Conservation (phyloP, 2,329 filamentous ascomycete genomes). For the Microsporum audouinii region DNA sequence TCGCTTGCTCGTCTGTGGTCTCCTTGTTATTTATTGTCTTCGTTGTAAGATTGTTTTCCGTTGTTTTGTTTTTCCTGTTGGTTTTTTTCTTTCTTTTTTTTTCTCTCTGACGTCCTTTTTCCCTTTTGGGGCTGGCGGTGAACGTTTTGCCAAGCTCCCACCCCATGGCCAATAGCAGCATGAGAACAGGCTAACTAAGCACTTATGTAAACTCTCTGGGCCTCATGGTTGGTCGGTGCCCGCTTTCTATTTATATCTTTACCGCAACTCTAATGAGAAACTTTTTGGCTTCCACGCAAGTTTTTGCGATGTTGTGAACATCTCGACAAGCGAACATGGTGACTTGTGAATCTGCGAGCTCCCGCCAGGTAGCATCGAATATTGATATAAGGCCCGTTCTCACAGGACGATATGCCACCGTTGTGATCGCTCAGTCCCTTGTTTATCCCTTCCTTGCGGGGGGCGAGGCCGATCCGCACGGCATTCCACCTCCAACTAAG, state of each 20-base stretch:
- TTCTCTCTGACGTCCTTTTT: conserved; percentile 1
- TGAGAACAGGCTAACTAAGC: neutral
- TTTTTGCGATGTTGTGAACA: neutral
- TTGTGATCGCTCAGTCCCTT: neutral
- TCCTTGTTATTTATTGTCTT: neutral
- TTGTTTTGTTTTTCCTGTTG: neutral
- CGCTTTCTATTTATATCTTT: conserved; percentile 2
- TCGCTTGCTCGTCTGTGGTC: neutral
- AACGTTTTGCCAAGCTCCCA: neutral
- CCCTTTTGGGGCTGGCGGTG: conserved; percentile 4
- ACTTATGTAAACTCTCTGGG: neutral
- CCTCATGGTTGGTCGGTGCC: neutral
- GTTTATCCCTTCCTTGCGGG: too few relatives aligned
- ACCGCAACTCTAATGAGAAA: conserved; percentile 2
- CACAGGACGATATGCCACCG: neutral
- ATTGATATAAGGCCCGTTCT: neutral
- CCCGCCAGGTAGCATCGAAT: neutral
- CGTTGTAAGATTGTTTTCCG: neutral
- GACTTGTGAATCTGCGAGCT: neutral
- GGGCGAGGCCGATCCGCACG: neutral
- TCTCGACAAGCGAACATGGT: neutral
- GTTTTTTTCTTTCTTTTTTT: neutral
- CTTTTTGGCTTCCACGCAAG: neutral
- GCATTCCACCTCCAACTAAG: neutral
- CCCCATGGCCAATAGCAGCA: neutral